These are phyloP conservation scores for Ploettnerulaceae sp. DNA, from an alignment of 2,329 filamentous ascomycete species.

Conservation along the genomic window DNA sequence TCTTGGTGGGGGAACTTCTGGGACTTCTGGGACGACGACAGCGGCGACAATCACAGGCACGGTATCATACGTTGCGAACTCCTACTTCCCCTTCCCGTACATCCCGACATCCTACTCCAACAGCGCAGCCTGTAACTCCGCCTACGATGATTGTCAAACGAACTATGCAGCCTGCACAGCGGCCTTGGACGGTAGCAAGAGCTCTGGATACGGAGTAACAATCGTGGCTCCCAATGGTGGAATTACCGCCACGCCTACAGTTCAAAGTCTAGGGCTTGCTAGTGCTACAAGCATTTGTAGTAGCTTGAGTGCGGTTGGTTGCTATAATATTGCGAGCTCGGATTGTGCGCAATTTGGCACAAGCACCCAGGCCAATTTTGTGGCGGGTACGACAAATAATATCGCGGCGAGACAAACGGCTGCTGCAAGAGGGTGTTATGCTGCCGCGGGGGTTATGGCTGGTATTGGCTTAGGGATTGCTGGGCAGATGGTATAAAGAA, in stretches of 20 bases:
- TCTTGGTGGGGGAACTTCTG: slow-evolving; percentile 10
- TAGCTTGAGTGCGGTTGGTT: slow-evolving; percentile 50
- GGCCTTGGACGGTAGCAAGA: slow-evolving; percentile 37
- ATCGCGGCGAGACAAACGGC: slow-evolving; percentile 24
- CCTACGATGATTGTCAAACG: slow-evolving; percentile 45
- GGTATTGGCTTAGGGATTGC: slow-evolving; percentile 27
- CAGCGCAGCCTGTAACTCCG: slow-evolving; percentile 47
- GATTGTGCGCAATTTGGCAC: slow-evolving; percentile 31
- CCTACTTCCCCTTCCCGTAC: slow-evolving; percentile 57
- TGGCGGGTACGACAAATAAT: slow-evolving; percentile 19
- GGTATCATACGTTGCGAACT: slow-evolving; percentile 51
- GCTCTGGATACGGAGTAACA: slow-evolving; percentile 46
- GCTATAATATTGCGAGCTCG: slow-evolving; percentile 34
- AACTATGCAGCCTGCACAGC: slow-evolving; percentile 52
- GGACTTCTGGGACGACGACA: slow-evolving; percentile 17
- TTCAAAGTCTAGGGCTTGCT: slow-evolving; percentile 38
- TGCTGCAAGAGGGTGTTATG: slow-evolving; percentile 20
- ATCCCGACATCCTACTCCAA: slow-evolving; percentile 48
- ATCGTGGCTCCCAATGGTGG: slow-evolving; percentile 50
- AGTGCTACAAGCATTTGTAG: slow-evolving; percentile 51
- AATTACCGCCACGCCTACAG: slow-evolving; percentile 45
- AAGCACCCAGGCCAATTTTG: slow-evolving; percentile 12
- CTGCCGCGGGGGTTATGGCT: slow-evolving; percentile 22
- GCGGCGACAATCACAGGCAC: slow-evolving; percentile 15
- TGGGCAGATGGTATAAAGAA: slow-evolving; percentile 23